phyloP scores from a whole-genome alignment of 2,329 filamentous ascomycete genomes.

The Colletotrichum viniferum region DNA sequence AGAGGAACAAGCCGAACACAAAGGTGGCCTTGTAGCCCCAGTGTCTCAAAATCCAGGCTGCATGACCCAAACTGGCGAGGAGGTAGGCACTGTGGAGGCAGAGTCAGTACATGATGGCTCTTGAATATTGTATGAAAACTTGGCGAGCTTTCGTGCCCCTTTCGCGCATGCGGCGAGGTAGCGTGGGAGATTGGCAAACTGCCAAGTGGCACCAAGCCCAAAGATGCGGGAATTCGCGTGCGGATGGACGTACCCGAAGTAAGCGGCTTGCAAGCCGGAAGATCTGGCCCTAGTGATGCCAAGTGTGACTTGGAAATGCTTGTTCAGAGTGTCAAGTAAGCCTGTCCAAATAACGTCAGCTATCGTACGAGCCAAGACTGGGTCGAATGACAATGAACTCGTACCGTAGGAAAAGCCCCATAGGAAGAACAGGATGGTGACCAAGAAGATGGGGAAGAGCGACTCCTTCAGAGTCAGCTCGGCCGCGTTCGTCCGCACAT shows the following conservation, averaged over 20 bases:
- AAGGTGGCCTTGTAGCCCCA: constrained; percentile 49
- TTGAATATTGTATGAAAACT: background rate
- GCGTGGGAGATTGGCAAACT: background rate
- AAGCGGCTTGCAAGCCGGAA: constrained; percentile 50
- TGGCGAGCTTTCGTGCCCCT: background rate
- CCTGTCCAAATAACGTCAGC: background rate
- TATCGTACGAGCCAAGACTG: background rate
- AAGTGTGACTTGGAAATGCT: constrained; percentile 53
- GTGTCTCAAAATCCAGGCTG: constrained; percentile 44
- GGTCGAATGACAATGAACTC: background rate
- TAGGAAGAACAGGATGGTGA: constrained; percentile 42
- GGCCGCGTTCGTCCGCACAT: constrained; percentile 44
- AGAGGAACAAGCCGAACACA: constrained; percentile 64
- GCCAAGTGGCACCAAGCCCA: background rate
- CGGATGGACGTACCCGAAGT: constrained; percentile 25
- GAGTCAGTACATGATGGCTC: background rate
- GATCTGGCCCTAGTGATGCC: constrained; percentile 44
- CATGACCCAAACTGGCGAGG: constrained; percentile 42
- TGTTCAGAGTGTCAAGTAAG: constrained; percentile 40
- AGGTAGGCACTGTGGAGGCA: constrained; percentile 36
- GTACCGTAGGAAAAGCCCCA: constrained; percentile 24
- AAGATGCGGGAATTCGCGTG: background rate
- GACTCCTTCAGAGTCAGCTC: constrained; percentile 71
- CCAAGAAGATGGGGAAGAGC: constrained; percentile 68
- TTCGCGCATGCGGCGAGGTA: background rate